phyloP scores from a whole-genome alignment of 2,329 filamentous ascomycete species.

The Acrodontium crateriforme region DNA sequence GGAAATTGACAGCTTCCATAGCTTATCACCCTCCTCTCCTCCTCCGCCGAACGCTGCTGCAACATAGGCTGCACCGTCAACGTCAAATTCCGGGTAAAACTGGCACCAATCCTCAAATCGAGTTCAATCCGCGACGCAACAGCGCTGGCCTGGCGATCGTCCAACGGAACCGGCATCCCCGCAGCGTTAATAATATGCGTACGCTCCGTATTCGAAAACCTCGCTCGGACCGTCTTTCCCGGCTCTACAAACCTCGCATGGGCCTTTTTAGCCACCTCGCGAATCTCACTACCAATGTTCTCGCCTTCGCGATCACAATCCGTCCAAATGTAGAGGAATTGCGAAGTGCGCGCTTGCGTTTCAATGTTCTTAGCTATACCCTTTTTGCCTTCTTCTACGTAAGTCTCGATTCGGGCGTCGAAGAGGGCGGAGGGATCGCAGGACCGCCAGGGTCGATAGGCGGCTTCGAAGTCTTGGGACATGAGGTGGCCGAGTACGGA shows the following conservation, averaged over 20 bases:
- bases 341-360: constrained; percentile 57
- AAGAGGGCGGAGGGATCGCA: constrained; percentile 72
- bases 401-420: constrained; percentile 58
- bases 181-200: constrained; percentile 84
- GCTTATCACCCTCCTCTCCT: constrained; percentile 44
- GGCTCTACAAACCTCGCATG: constrained; percentile 49
- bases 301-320: constrained; percentile 97
- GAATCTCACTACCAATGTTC: constrained; percentile 86
- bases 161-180: constrained; percentile 59
- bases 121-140: constrained; percentile 83
- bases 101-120: constrained; percentile 80
- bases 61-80: constrained; percentile 61
- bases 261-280: constrained; percentile 59
- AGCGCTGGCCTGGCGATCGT: constrained; percentile 75
- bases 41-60: constrained; percentile 52
- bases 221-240: constrained; percentile 63
- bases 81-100: constrained; percentile 82
- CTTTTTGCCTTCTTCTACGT: constrained; percentile 60
- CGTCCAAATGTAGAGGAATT: constrained; percentile 87
- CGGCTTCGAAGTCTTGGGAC: constrained; percentile 57
- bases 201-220: constrained; percentile 91
- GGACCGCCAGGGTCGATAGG: constrained; percentile 66
- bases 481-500: constrained; percentile 83
- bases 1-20: constrained; percentile 79
- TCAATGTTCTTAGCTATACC: constrained; percentile 75